These are phyloP conservation scores for Xylaria telfairii DNA, from an alignment of 495 filamentous ascomycete species.

Conservation along the genomic window DNA sequence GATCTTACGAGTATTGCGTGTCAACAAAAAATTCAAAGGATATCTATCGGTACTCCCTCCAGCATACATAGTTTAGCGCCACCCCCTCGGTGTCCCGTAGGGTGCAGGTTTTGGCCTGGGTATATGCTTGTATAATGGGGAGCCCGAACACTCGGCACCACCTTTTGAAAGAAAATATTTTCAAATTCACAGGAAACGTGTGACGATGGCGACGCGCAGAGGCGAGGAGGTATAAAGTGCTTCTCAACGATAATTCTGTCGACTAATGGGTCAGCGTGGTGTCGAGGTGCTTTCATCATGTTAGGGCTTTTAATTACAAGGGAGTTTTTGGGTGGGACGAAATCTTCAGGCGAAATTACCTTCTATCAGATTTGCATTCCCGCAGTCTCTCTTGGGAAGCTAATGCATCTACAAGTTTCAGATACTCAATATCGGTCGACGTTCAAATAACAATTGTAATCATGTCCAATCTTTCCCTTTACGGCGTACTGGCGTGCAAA, in stretches of 20 bases:
- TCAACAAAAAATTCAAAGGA: not conserved
- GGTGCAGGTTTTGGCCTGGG: slow-evolving; percentile 9
- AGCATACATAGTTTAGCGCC: not conserved
- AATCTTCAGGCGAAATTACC: slow-evolving; percentile 39
- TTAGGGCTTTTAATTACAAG: slow-evolving; percentile 30
- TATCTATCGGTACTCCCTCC: not conserved
- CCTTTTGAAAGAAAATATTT: not conserved
- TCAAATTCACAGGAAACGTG: not conserved
- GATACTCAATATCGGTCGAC: not conserved
- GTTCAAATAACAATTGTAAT: not conserved
- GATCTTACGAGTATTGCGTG: not conserved
- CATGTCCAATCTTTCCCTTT: not conserved
- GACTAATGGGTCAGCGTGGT: not conserved
- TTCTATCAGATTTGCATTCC: slow-evolving; percentile 41
- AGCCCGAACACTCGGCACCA: slow-evolving; percentile 20
- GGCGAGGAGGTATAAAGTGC: slow-evolving; percentile 4
- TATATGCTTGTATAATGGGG: slow-evolving; percentile 14
- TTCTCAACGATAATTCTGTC: not conserved
- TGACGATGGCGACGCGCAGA: not conserved
- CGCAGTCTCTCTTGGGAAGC: slow-evolving; percentile 7
- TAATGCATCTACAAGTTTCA: slow-evolving; percentile 7
- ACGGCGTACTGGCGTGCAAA: not conserved
- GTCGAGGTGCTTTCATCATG: not conserved
- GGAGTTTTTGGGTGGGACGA: slow-evolving; percentile 40
- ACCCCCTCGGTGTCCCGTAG: slow-evolving; percentile 9